phyloP scores from a whole-genome alignment of 2,329 filamentous ascomycete genomes.

The Colletotrichum agaves region DNA sequence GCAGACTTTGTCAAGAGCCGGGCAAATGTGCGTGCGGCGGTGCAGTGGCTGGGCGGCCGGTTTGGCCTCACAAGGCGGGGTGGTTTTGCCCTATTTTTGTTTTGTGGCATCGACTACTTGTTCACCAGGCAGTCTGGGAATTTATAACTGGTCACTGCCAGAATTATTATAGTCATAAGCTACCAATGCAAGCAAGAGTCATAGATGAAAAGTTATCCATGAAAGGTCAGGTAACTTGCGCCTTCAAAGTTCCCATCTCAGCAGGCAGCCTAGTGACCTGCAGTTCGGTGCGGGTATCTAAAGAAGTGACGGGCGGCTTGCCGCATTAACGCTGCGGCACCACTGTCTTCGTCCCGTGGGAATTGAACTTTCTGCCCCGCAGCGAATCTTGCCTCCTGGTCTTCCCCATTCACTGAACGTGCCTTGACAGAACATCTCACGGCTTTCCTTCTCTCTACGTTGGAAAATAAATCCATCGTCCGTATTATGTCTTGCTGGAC shows the following conservation, averaged over 20 bases:
- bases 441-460: neutral
- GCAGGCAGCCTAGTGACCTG: no score
- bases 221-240: no score
- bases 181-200: no score
- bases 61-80: neutral
- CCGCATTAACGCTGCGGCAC: neutral
- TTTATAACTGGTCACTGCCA: no score
- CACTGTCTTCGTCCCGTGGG: constrained; percentile 2
- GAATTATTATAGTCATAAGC: no score
- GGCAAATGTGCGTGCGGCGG: neutral
- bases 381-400: constrained; percentile 20
- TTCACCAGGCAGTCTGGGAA: neutral
- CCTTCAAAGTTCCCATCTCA: no score
- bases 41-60: neutral
- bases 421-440: constrained; percentile 4
- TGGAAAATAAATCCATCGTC: constrained; percentile 5
- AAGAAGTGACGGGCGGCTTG: no score
- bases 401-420: neutral
- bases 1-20: no score
- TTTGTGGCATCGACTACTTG: neutral
- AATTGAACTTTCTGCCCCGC: constrained; percentile 24
- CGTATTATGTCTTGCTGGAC: constrained; percentile 31
- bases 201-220: no score
- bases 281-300: no score
- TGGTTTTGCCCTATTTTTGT: neutral